Conservation (phyloP, 305 asterid genomes). For the Salvia sclarea region DNA sequence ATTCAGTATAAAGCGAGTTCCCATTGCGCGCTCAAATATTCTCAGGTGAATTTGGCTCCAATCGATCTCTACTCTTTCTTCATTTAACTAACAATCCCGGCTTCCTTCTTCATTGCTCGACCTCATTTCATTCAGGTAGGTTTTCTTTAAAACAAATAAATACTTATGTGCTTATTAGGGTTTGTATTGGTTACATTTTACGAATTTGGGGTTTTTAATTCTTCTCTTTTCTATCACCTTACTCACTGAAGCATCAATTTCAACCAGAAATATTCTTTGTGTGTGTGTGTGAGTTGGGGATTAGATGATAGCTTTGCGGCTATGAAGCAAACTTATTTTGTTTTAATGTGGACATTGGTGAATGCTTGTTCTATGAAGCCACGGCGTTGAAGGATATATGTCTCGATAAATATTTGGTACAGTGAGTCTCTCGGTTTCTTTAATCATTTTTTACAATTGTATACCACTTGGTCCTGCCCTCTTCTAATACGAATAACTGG, state of each 20-base stretch:
- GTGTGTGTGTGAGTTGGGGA: neutral
- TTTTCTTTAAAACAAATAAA: neutral
- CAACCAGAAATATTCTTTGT: neutral
- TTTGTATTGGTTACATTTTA: neutral
- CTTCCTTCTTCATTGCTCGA: constrained; percentile 20
- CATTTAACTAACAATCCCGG: constrained; percentile 7
- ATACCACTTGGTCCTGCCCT: neutral
- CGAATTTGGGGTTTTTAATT: neutral
- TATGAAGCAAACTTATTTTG: too few species aligned
- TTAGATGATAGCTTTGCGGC: neutral
- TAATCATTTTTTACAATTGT: neutral
- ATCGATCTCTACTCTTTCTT: too few species aligned
- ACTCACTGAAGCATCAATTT: neutral
- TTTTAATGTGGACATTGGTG: neutral
- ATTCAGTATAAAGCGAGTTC: neutral
- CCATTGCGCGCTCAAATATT: neutral
- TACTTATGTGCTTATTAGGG: neutral
- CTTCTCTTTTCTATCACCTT: neutral
- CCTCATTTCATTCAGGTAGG: constrained; percentile 27
- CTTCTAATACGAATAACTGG: neutral
- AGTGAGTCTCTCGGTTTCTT: neutral
- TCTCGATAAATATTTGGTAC: neutral
- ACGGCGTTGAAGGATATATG: neutral
- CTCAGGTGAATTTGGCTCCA: constrained; percentile 23
- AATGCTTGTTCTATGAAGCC: neutral